phyloP scores from a whole-genome alignment of 805 yeast genomes.

The Maudiozyma serrabonitensis region DNA sequence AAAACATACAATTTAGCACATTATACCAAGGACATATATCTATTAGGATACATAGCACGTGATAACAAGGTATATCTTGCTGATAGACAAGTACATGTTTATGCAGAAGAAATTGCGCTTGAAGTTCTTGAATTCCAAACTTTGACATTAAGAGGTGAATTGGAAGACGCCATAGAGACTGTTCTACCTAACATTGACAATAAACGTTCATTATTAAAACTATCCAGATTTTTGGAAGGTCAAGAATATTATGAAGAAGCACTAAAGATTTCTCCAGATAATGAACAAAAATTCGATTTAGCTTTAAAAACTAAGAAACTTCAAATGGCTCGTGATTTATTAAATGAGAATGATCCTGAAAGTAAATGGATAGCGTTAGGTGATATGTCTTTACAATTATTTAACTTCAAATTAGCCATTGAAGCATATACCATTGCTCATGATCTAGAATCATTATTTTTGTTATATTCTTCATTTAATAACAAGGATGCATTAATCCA shows the following conservation, averaged over 20 bases:
- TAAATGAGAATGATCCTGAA: slow-evolving; percentile 42
- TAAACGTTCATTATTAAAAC: slow-evolving; percentile 58
- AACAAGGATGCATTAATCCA: slow-evolving; percentile 47
- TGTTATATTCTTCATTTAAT: slow-evolving; percentile 75
- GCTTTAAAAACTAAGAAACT: slow-evolving; percentile 72
- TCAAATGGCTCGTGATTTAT: slow-evolving; percentile 58
- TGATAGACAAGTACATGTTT: slow-evolving; percentile 80
- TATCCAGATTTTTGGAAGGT: slow-evolving; percentile 88
- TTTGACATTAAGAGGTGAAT: slow-evolving; percentile 85
- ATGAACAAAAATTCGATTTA: slow-evolving; percentile 85
- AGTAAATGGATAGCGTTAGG: slow-evolving; percentile 89
- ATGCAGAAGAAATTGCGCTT: slow-evolving; percentile 71
- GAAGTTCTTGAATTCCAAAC: slow-evolving; percentile 94
- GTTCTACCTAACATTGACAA: slow-evolving; percentile 48
- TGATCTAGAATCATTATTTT: slow-evolving; percentile 73
- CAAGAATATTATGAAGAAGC: slow-evolving; percentile 86
- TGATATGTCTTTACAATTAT: slow-evolving; percentile 67
- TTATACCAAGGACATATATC: slow-evolving; percentile 77
- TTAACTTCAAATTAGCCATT: slow-evolving; percentile 75
- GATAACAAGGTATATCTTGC: slow-evolving; percentile 85
- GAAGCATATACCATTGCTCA: slow-evolving; percentile 68
- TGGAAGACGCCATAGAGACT: slow-evolving; percentile 65
- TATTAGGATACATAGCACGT: slow-evolving; percentile 82
- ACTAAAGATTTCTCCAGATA: slow-evolving; percentile 68
- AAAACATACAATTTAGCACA: slow-evolving; percentile 86